Conservation (phyloP, 768 basidiomycete genomes). For the Arthromyces matolae region DNA sequence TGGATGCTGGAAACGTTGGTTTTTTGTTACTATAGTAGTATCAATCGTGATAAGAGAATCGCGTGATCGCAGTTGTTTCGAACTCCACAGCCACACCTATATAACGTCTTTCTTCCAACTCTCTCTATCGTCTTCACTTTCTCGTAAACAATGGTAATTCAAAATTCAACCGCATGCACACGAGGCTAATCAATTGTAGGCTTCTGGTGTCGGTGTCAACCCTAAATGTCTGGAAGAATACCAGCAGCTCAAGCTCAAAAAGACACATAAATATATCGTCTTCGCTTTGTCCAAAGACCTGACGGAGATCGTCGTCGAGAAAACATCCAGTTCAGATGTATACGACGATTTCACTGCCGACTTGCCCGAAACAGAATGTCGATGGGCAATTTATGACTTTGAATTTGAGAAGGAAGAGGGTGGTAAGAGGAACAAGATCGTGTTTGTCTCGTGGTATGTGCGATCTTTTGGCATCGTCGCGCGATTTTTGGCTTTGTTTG, state of each 20-base stretch:
- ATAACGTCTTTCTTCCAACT: constrained; percentile 23
- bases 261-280: constrained; percentile 81
- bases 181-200: constrained; percentile 25
- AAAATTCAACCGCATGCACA: not conserved
- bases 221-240: constrained; percentile 52
- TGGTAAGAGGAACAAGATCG: constrained; percentile 82
- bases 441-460: constrained; percentile 82
- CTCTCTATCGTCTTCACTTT: constrained; percentile 9
- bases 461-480: constrained; percentile 5
- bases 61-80: constrained; percentile 18
- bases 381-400: constrained; percentile 94
- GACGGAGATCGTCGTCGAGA: constrained; percentile 77
- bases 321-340: constrained; percentile 43
- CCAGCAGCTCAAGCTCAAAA: constrained; percentile 72
- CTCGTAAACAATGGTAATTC: constrained; percentile 26
- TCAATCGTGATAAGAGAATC: constrained; percentile 16
- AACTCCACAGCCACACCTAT: constrained; percentile 25
- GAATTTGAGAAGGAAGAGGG: constrained; percentile 71
- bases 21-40: not conserved
- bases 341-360: constrained; percentile 75
- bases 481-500: not conserved
- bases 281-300: constrained; percentile 58
- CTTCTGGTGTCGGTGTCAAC: constrained; percentile 68
- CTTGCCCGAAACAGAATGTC: constrained; percentile 70
- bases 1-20: not conserved